A percentile compares a stretch with the other conserved stretches of the same genome.
phyloP scores from a whole-genome alignment of 345 rosid genomes.

The Hypericum androsaemum region DNA sequence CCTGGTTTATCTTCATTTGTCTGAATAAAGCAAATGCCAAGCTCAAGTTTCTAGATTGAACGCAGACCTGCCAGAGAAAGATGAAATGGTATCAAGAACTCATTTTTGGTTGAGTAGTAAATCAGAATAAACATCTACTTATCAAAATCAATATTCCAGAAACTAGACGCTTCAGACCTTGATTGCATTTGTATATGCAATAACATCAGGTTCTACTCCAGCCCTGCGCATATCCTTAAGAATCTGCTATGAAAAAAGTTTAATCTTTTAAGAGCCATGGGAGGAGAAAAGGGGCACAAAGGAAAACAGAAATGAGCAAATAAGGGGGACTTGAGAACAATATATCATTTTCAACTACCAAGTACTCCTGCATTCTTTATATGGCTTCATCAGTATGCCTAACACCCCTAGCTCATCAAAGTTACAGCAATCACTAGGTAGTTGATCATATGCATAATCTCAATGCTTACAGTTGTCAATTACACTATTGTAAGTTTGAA shows the following conservation, averaged over 20 bases:
- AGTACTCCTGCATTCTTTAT: too few species aligned
- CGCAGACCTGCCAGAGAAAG: conserved; percentile 48
- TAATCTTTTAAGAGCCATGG: too few species aligned
- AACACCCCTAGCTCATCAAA: too few species aligned
- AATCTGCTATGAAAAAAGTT: conserved; percentile 47
- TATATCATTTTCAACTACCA: too few species aligned
- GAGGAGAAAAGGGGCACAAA: too few species aligned
- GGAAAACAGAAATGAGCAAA: too few species aligned
- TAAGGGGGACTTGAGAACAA: too few species aligned
- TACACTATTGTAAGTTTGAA: too few species aligned
- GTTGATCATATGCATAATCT: too few species aligned
- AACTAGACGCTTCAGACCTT: conserved; percentile 40
- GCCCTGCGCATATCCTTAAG: conserved; percentile 59
- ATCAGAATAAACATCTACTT: neutral
- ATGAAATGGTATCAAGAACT: conserved; percentile 11
- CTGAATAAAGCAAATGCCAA: conserved; percentile 69
- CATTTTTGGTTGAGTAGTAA: neutral
- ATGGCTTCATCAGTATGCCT: too few species aligned
- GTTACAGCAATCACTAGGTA: too few species aligned
- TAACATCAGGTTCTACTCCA: conserved; percentile 74
- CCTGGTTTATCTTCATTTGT: conserved; percentile 70
- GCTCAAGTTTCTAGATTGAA: conserved; percentile 43
- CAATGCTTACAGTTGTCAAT: too few species aligned
- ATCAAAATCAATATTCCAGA: neutral
- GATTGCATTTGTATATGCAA: conserved; percentile 85